Conservation (phyloP, 2,329 filamentous ascomycete genomes). For the Pleoardoris graminearum region DNA sequence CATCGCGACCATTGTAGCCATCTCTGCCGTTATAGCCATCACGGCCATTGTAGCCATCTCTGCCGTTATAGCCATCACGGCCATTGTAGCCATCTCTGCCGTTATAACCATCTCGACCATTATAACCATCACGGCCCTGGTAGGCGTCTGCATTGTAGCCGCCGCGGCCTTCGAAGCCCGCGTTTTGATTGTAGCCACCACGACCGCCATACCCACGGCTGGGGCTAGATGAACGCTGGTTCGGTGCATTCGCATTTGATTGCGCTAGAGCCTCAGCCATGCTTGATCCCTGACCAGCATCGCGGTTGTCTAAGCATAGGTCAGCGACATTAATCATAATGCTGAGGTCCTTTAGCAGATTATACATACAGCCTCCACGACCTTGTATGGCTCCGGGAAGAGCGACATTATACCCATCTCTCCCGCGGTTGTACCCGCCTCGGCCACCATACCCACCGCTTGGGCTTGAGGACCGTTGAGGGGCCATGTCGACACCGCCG, state of each 20-base stretch:
- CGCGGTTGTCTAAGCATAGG: constrained; percentile 18
- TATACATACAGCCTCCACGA: constrained; percentile 29
- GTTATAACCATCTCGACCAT: constrained; percentile 38
- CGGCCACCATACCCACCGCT: constrained; percentile 36
- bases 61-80: constrained; percentile 38
- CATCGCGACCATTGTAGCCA: constrained; percentile 37
- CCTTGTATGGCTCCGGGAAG: constrained; percentile 35
- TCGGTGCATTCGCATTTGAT: constrained; percentile 24
- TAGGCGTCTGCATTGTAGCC: constrained; percentile 28
- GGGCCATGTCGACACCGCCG: constrained; percentile 22
- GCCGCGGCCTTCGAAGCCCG: constrained; percentile 30
- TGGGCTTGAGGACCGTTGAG: constrained; percentile 38
- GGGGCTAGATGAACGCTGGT: constrained; percentile 21
- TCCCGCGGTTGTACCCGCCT: constrained; percentile 40
- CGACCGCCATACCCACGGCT: constrained; percentile 24
- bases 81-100: constrained; percentile 32
- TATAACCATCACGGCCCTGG: constrained; percentile 37
- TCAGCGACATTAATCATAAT: neutral
- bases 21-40: constrained; percentile 42
- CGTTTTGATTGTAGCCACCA: constrained; percentile 31
- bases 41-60: constrained; percentile 28
- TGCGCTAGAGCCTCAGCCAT: constrained; percentile 27
- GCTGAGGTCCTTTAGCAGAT: neutral
- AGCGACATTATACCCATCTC: constrained; percentile 41
- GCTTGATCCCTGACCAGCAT: constrained; percentile 21